Conservation (phyloP, 164 flowering plant species). For the Macadamia integrifolia region DNA sequence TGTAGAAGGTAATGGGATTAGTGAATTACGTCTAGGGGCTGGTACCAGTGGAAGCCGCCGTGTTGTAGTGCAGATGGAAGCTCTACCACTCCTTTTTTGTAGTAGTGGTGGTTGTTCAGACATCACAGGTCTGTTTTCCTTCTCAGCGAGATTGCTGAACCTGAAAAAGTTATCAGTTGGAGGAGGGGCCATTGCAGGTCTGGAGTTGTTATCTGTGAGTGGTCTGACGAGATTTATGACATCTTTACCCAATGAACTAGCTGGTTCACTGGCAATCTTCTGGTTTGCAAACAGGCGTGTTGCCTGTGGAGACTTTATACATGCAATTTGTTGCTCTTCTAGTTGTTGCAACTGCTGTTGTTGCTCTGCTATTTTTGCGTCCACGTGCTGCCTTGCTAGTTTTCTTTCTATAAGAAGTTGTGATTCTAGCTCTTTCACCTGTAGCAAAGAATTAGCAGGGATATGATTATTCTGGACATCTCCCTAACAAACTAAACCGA, state of each 20-base stretch:
- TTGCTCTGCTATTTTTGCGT: constrained; percentile 72
- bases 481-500: too few relatives aligned
- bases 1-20: constrained; percentile 55
- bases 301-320: constrained; percentile 43
- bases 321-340: constrained; percentile 36
- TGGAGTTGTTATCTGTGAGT: constrained; percentile 39
- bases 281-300: constrained; percentile 25
- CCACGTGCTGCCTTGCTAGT: constrained; percentile 85
- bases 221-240: constrained; percentile 27
- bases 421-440: constrained; percentile 88
- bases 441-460: constrained; percentile 16
- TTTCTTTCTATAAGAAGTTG: constrained; percentile 83
- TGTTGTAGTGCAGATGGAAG: constrained; percentile 53
- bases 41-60: constrained; percentile 27
- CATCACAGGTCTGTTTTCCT: constrained; percentile 71
- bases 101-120: constrained; percentile 22
- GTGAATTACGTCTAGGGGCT: constrained; percentile 65
- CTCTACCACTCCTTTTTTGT: constrained; percentile 56
- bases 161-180: constrained; percentile 24
- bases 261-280: constrained; percentile 34
- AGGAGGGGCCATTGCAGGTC: constrained; percentile 25
- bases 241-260: constrained; percentile 22
- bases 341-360: constrained; percentile 42
- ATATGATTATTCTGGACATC: too few relatives aligned
- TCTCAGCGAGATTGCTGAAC: constrained; percentile 40